phyloP scores from a whole-genome alignment of 345 rosid genomes.

The Ceriops decandra region DNA sequence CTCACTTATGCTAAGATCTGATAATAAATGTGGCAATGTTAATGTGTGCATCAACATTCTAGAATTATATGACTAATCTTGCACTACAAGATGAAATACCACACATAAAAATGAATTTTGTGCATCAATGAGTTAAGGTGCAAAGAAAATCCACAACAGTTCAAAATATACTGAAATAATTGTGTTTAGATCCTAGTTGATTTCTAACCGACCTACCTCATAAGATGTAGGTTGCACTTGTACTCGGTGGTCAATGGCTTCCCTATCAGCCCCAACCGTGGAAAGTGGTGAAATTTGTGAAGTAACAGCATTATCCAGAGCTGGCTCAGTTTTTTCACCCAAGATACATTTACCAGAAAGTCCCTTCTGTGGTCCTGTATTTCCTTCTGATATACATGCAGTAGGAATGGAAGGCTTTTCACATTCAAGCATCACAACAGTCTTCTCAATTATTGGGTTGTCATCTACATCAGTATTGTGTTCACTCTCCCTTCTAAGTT shows the following conservation, averaged over 20 bases:
- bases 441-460: conserved; percentile 58
- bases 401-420: conserved; percentile 45
- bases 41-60: no score
- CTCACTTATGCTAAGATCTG: neutral
- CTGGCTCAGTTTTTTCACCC: conserved; percentile 28
- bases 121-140: neutral
- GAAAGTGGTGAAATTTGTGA: conserved; percentile 26
- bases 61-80: no score
- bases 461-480: conserved; percentile 52
- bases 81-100: neutral
- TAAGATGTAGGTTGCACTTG: conserved; percentile 29
- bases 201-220: conserved; percentile 35
- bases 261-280: conserved; percentile 32
- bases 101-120: neutral
- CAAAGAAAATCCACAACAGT: neutral
- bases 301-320: conserved; percentile 31
- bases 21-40: neutral
- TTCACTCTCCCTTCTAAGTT: conserved; percentile 30
- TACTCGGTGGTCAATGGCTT: conserved; percentile 21
- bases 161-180: neutral
- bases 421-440: conserved; percentile 58
- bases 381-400: conserved; percentile 33
- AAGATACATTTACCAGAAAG: conserved; percentile 11
- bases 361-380: conserved; percentile 26
- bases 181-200: conserved; percentile 20